Evolutionary conservation across 768 basidiomycete species (phyloP).

Genomic region (Tylopilus vinaceipallidus): DNA sequence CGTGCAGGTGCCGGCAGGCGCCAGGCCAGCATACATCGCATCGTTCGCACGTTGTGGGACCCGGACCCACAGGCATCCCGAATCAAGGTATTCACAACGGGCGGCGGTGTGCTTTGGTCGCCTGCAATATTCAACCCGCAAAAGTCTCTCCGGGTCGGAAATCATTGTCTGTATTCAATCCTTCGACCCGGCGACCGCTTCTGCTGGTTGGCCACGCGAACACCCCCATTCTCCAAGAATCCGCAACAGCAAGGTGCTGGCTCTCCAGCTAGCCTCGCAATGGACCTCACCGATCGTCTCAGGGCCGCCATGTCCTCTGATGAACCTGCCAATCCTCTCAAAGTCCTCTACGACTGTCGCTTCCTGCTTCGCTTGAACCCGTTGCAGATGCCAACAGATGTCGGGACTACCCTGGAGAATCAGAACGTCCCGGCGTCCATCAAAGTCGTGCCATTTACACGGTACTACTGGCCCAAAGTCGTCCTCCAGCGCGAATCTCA

Average conservation of each 20-base stretch:
- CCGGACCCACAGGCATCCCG: constrained; percentile 26
- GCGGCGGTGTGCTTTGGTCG: constrained; percentile 63
- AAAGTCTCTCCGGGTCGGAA: constrained; percentile 19
- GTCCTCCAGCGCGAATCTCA: constrained; percentile 24
- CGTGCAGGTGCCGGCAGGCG: constrained; percentile 61
- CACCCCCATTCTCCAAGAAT: constrained; percentile 44
- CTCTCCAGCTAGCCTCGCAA: constrained; percentile 27
- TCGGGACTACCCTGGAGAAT: constrained; percentile 32
- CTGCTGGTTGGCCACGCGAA: constrained; percentile 65
- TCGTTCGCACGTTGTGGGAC: constrained; percentile 50
- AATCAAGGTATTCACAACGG: constrained; percentile 46
- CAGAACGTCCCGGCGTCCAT: constrained; percentile 25
- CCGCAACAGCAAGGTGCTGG: constrained; percentile 25
- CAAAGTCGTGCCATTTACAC: constrained; percentile 37
- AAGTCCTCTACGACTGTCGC: constrained; percentile 63
- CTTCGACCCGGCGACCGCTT: constrained; percentile 25
- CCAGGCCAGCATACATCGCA: constrained; percentile 41
- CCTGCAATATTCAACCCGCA: constrained; percentile 42
- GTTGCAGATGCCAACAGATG: constrained; percentile 37
- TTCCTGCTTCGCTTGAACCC: constrained; percentile 54
- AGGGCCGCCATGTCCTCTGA: constrained; percentile 14
- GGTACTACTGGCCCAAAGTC: constrained; percentile 51
- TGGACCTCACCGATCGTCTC: constrained; percentile 43
- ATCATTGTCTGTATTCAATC: constrained; percentile 11
- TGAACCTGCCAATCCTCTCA: constrained; percentile 14